phyloP scores from a whole-genome alignment of 2,329 filamentous ascomycete species.

The Aspergillus brasiliensis region DNA sequence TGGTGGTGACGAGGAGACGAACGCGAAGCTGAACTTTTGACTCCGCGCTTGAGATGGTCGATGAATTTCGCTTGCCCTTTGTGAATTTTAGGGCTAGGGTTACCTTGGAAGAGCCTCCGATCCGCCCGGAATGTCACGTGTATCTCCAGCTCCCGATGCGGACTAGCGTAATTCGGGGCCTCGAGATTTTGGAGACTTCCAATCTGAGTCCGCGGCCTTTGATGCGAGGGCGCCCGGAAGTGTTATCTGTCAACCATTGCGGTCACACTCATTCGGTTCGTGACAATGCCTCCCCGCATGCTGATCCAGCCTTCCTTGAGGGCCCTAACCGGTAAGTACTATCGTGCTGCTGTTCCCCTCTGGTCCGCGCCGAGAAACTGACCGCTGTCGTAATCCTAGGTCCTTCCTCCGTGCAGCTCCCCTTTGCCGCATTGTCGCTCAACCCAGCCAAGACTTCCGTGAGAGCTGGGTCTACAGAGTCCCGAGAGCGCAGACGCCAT shows the following conservation, averaged over 20 bases:
- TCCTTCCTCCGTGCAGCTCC: conserved; percentile 35
- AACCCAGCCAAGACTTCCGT: conserved; percentile 57
- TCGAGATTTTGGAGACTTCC: conserved; percentile 35
- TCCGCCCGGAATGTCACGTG: conserved; percentile 25
- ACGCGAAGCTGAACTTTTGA: conserved; percentile 32
- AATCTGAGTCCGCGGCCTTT: neutral
- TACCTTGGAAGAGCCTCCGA: conserved; percentile 13
- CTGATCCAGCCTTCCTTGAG: conserved; percentile 61
- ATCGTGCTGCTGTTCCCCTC: conserved; percentile 11
- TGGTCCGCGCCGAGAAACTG: conserved; percentile 11
- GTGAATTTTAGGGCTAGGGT: conserved; percentile 45
- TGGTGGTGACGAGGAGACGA: conserved; percentile 36
- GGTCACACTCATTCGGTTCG: neutral
- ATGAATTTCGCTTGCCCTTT: conserved; percentile 43
- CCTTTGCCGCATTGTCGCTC: conserved; percentile 56
- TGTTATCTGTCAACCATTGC: conserved; percentile 4
- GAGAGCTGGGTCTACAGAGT: conserved; percentile 64
- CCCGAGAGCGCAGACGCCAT: conserved; percentile 67
- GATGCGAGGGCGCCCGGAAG: conserved; percentile 2
- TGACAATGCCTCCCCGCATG: conserved; percentile 69
- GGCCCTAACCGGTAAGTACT: conserved; percentile 60
- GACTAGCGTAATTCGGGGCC: conserved; percentile 31
- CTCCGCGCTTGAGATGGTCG: conserved; percentile 27
- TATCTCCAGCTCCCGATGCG: neutral
- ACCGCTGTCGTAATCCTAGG: conserved; percentile 23